Percentiles rank a stretch among this genome's conserved stretches.
phyloP scores from a whole-genome alignment of 352 stramenopile genomes.

The Pythium vanterpoolii region DNA sequence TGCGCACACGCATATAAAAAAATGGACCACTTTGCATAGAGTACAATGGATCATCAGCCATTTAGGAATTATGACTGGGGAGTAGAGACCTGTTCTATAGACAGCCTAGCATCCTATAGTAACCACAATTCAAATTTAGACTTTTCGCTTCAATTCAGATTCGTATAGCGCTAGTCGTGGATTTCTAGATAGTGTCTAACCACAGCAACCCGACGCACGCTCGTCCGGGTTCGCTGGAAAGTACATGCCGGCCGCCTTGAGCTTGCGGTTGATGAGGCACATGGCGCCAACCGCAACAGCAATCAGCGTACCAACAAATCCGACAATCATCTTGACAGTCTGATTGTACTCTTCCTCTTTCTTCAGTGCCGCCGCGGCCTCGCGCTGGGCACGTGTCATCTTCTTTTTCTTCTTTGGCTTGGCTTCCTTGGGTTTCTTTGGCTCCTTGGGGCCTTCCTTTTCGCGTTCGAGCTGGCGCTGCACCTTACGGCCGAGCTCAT shows the following conservation, averaged over 20 bases:
- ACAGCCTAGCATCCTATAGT: neutral
- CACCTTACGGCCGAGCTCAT: conserved; percentile 51
- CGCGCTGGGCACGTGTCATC: conserved; percentile 46
- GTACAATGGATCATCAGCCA: neutral
- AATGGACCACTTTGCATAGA: neutral
- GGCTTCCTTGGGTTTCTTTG: conserved; percentile 26
- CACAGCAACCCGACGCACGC: conserved; percentile 52
- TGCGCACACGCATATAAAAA: neutral
- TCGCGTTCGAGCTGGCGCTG: conserved; percentile 57
- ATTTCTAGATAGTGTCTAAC: neutral
- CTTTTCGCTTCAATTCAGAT: conserved; percentile 8
- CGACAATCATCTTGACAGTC: conserved; percentile 65
- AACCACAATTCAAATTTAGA: conserved; percentile 7
- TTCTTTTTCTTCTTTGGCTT: conserved; percentile 67
- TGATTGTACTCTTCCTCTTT: conserved; percentile 65
- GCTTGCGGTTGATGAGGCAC: conserved; percentile 82
- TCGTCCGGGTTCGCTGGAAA: conserved; percentile 52
- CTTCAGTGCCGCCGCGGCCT: conserved; percentile 52
- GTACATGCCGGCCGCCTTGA: conserved; percentile 80
- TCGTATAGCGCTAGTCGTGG: conserved; percentile 5
- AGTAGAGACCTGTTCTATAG: neutral
- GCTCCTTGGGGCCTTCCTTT: conserved; percentile 29
- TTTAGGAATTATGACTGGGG: neutral
- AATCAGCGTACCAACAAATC: conserved; percentile 64
- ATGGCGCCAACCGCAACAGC: conserved; percentile 49